Conservation (phyloP, 2,329 filamentous ascomycete genomes). For the Fusarium sp. region DNA sequence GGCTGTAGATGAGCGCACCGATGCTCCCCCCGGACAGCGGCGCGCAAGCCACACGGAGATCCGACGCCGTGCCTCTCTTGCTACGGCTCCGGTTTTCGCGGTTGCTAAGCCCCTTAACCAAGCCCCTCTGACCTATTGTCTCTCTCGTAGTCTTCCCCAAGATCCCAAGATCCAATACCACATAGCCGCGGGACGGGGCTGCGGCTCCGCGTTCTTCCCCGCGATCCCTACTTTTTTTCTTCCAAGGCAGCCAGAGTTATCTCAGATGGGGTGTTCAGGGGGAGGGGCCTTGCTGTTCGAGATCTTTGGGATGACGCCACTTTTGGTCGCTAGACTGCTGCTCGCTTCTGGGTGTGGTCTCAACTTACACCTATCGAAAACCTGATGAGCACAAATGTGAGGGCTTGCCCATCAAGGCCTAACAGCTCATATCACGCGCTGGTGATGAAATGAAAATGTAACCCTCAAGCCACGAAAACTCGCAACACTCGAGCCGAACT, state of each 20-base stretch:
- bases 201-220: constrained; percentile 21
- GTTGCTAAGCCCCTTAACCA: not conserved
- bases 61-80: constrained; percentile 1
- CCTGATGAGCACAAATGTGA: constrained; percentile 9
- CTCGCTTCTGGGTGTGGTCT: not conserved
- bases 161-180: constrained; percentile 7
- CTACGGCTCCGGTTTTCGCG: not conserved
- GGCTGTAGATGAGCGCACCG: not conserved
- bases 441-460: constrained; percentile 10
- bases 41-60: constrained; percentile 15
- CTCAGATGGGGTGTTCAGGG: not conserved
- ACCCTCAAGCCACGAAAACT: not conserved
- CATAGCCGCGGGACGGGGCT: constrained; percentile 7
- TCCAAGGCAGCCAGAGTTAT: not conserved
- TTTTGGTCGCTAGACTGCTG: not conserved
- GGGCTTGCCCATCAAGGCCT: constrained; percentile 4
- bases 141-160: constrained; percentile 3
- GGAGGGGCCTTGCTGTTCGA: constrained; percentile 1
- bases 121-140: not conserved
- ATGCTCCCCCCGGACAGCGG: not conserved
- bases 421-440: not conserved
- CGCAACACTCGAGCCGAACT: not conserved
- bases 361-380: not conserved
- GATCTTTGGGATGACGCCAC: constrained; percentile 19
- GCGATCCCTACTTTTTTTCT: not conserved